Evolutionary conservation across 2,329 filamentous ascomycete genomes (phyloP), one percentile per base, ranked within the genome.

Genomic region (Acephala macrosclerotiorum): DNA sequence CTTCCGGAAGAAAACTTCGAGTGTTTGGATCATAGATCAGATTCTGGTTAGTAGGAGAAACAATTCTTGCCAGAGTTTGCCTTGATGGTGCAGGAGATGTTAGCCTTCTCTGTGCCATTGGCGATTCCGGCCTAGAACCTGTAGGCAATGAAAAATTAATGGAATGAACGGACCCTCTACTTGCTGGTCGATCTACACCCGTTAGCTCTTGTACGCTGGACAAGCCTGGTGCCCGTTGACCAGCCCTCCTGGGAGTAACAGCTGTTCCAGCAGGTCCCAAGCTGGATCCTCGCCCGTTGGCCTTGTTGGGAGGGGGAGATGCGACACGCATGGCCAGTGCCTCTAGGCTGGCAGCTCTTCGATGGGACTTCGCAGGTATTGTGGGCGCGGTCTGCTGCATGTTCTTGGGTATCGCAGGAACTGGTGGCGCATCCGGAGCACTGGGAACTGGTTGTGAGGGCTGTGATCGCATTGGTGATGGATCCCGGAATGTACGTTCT

Each of bases 401-500:
- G 61, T 84, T 79, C 45, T 84, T 79, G 2, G 92, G 93, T 29
- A 97, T 83, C 3, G 85, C 83, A 40, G 94, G 94, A 1, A 97
- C 89, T 1, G 93, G 93, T 35, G 93, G 93, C 60, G 87, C 83
- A 72, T 86, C 80, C 58, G 80, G 77, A 22, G 76, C 71, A 49
- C 66, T 76, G 62, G 76, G 77, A 69, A 76, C 79, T 65, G 78
- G 75, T 53, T 78, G 78, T 64, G 78, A 75, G 65, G 78, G 75
- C 53, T 78, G 78, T 64, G 78, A 75, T 63, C 83, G 82, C 75
- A 78, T 79, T 77, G 85, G 92, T 3, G 90, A 96, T 3, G 89
- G 88, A 14, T 91, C 91, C 71, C 94, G 89, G 78, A 97, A 97
- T 0, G 93, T 94, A 65, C 95, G 88, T 77, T 95, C 92, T 35